These are phyloP conservation scores for Penicillium ochrochloron DNA, from an alignment of 495 filamentous ascomycete genomes.

Conservation along the genomic window DNA sequence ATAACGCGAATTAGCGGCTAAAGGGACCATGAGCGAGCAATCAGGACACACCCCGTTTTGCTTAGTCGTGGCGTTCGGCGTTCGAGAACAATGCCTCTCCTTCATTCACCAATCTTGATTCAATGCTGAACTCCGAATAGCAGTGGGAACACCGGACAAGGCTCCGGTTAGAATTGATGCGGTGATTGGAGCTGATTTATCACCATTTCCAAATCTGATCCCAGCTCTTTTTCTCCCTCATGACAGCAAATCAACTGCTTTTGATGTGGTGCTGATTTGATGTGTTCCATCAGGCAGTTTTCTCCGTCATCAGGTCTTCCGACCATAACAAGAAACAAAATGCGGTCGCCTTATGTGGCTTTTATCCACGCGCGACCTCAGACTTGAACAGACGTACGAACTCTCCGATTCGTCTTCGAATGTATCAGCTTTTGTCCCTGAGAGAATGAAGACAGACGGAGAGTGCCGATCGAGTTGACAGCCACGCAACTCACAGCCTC, in stretches of 20 bases:
- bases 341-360: neutral
- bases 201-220: neutral
- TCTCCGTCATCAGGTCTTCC: neutral
- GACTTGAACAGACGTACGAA: neutral
- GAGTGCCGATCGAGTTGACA: neutral
- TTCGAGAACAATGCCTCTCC: neutral
- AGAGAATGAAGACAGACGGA: neutral
- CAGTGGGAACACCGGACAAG: neutral
- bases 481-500: neutral
- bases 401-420: neutral
- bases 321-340: neutral
- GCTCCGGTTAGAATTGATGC: neutral
- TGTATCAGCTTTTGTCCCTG: neutral
- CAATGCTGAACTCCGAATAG: neutral
- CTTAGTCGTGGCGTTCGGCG: neutral
- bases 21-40: neutral
- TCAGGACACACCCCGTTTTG: neutral
- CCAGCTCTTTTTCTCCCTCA: neutral
- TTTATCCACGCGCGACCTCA: neutral
- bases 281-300: neutral
- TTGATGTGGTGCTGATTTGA: neutral
- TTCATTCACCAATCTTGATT: neutral
- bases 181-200: neutral
- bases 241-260: neutral
- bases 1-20: neutral